Conservation (phyloP, 495 filamentous ascomycete genomes). For the Penicillium robsamsonii region DNA sequence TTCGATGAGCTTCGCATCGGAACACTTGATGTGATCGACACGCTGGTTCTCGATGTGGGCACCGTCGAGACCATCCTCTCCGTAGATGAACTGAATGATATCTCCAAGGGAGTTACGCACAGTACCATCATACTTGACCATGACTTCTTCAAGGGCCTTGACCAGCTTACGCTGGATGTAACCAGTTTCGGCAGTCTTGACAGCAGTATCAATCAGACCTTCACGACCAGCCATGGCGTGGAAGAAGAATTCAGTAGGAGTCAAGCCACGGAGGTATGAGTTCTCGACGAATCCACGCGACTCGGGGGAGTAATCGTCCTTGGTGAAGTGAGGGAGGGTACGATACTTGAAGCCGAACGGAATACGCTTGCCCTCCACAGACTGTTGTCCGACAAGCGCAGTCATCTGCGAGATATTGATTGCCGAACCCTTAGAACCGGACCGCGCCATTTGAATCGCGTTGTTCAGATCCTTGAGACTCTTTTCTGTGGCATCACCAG, state of each 20-base stretch:
- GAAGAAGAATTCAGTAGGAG: conserved; percentile 97
- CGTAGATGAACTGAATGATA: conserved; percentile 96
- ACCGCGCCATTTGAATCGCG: conserved; percentile 89
- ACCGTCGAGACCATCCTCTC: conserved; percentile 94
- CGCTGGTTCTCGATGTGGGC: conserved; percentile 86
- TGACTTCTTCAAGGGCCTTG: conserved; percentile 96
- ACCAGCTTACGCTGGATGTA: conserved; percentile 98
- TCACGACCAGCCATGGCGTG: conserved; percentile 99
- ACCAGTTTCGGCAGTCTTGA: conserved; percentile 98
- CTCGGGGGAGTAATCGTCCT: conserved; percentile 97
- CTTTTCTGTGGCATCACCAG: conserved; percentile 85
- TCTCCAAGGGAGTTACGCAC: conserved; percentile 96
- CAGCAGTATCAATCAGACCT: conserved; percentile 98
- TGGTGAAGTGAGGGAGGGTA: conserved; percentile 95
- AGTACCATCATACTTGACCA: conserved; percentile 96
- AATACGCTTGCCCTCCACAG: conserved; percentile 97
- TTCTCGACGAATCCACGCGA: conserved; percentile 98
- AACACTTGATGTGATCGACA: conserved; percentile 79
- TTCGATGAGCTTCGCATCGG: conserved; percentile 67
- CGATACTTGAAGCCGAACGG: conserved; percentile 99
- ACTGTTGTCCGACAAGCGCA: conserved; percentile 93
- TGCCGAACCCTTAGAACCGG: conserved; percentile 94
- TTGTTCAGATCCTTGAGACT: conserved; percentile 95
- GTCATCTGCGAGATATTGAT: conserved; percentile 99
- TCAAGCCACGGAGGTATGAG: conserved; percentile 94